These are phyloP conservation scores for Achaetomium macrosporum DNA, from an alignment of 2,329 filamentous ascomycete genomes.

Conservation along the genomic window DNA sequence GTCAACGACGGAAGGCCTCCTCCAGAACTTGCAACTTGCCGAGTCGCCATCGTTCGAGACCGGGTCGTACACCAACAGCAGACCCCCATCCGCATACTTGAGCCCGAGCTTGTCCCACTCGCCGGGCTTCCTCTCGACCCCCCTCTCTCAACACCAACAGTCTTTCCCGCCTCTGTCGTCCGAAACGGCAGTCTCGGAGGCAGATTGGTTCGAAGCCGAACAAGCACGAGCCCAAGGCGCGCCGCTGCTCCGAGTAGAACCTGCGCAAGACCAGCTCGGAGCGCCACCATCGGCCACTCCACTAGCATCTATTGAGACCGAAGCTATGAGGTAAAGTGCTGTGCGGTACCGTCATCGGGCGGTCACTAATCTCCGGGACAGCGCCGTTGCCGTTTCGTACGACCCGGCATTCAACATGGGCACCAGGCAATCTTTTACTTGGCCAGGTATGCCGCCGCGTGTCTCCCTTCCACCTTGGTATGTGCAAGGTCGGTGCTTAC, in stretches of 20 bases:
- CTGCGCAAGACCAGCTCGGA: slow-evolving; percentile 27
- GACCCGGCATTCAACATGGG: slow-evolving; percentile 49
- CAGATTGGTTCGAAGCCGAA: slow-evolving; percentile 29
- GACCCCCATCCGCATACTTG: slow-evolving; percentile 21
- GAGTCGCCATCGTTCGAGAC: slow-evolving; percentile 22
- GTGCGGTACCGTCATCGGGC: not conserved
- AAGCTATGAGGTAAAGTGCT: slow-evolving; percentile 28
- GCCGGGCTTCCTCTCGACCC: slow-evolving; percentile 16
- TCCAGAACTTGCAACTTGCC: slow-evolving; percentile 23
- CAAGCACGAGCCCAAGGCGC: slow-evolving; percentile 21
- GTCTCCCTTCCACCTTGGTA: not conserved
- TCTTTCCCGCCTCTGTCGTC: slow-evolving; percentile 26
- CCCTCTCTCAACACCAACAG: slow-evolving; percentile 14
- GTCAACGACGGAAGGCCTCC: slow-evolving; percentile 23
- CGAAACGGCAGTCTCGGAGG: slow-evolving; percentile 26
- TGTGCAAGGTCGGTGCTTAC: slow-evolving; percentile 3
- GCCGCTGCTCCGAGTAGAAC: slow-evolving; percentile 32
- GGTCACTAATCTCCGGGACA: slow-evolving; percentile 17
- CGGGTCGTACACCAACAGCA: slow-evolving; percentile 22
- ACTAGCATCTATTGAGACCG: slow-evolving; percentile 21
- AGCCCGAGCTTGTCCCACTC: slow-evolving; percentile 22
- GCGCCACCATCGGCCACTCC: slow-evolving; percentile 19
- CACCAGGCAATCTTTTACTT: slow-evolving; percentile 44
- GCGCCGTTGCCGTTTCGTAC: slow-evolving; percentile 46
- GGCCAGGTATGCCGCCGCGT: slow-evolving; percentile 38